A percentile compares a stretch with the other conserved stretches of the same genome.
Evolutionary conservation across 768 basidiomycete genomes (phyloP).

Genomic region (Russula brevipes): DNA sequence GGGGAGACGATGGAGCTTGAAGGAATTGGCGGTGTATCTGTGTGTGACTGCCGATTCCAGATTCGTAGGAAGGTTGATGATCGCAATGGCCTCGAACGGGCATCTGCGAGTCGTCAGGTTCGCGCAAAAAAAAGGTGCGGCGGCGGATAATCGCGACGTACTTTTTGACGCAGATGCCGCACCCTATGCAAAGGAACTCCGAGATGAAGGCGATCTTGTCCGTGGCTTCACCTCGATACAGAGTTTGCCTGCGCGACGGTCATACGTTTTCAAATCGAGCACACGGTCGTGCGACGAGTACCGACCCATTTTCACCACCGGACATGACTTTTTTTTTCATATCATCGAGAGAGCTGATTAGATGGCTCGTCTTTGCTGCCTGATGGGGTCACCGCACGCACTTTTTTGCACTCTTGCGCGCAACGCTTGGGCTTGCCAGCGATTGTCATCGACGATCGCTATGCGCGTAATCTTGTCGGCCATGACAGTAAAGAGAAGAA

Average conservation of each 20-base stretch:
- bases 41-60: constrained; percentile 94
- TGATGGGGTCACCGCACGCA: constrained; percentile 30
- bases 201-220: constrained; percentile 99
- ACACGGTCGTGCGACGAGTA: constrained; percentile 4
- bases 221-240: constrained; percentile 97
- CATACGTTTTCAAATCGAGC: constrained; percentile 3
- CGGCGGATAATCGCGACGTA: constrained; percentile 37
- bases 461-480: constrained; percentile 97
- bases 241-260: constrained; percentile 63
- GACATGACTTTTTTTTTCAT: constrained; percentile 60
- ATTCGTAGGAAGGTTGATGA: constrained; percentile 98
- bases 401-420: constrained; percentile 98
- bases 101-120: constrained; percentile 52
- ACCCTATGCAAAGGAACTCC: constrained; percentile 97
- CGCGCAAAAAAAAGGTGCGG: not conserved
- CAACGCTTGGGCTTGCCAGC: constrained; percentile 96
- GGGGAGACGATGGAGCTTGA: constrained; percentile 97
- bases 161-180: constrained; percentile 99
- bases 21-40: constrained; percentile 96
- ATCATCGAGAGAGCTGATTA: constrained; percentile 11
- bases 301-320: constrained; percentile 95
- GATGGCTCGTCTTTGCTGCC: not conserved
- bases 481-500: constrained; percentile 35
- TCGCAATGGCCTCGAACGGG: constrained; percentile 97
- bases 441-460: constrained; percentile 87